These are phyloP conservation scores for Candida parachauliodes DNA, from an alignment of 805 yeast species.

Conservation along the genomic window DNA sequence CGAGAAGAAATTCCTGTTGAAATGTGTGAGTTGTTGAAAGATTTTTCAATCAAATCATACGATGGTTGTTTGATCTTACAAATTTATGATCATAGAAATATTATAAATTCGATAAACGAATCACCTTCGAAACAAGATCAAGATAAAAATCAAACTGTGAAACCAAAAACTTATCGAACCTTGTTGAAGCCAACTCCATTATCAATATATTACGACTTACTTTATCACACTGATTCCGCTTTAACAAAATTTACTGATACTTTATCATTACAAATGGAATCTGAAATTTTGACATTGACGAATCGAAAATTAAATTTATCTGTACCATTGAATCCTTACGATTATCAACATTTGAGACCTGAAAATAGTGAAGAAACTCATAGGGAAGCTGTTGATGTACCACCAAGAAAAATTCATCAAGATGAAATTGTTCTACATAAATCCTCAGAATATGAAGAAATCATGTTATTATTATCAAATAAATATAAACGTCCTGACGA, in stretches of 20 bases:
- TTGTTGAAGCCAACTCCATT: slow-evolving; percentile 76
- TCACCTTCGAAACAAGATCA: slow-evolving; percentile 2
- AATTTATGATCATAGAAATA: slow-evolving; percentile 78
- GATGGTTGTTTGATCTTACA: slow-evolving; percentile 88
- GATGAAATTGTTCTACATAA: slow-evolving; percentile 54
- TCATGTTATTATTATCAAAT: slow-evolving; percentile 57
- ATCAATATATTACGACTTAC: slow-evolving; percentile 78
- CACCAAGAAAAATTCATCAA: slow-evolving; percentile 36
- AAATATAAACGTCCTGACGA: slow-evolving; percentile 39
- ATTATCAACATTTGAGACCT: slow-evolving; percentile 47
- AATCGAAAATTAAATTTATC: slow-evolving; percentile 72
- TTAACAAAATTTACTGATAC: slow-evolving; percentile 75
- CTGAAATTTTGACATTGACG: slow-evolving; percentile 79
- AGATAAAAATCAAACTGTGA: slow-evolving; percentile 18
- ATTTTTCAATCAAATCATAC: slow-evolving; percentile 77
- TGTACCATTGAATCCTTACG: slow-evolving; percentile 69
- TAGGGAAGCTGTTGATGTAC: slow-evolving; percentile 28
- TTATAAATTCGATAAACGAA: slow-evolving; percentile 17
- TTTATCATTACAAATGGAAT: slow-evolving; percentile 76
- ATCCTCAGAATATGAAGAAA: slow-evolving; percentile 79
- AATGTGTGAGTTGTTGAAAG: slow-evolving; percentile 82
- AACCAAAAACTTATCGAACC: slow-evolving; percentile 75
- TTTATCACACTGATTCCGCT: slow-evolving; percentile 75
- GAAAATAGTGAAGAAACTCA: slow-evolving; percentile 36
- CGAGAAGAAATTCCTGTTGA: slow-evolving; percentile 85